phyloP scores from a whole-genome alignment of 805 yeast genomes.

The Pichia membranifaciens region DNA sequence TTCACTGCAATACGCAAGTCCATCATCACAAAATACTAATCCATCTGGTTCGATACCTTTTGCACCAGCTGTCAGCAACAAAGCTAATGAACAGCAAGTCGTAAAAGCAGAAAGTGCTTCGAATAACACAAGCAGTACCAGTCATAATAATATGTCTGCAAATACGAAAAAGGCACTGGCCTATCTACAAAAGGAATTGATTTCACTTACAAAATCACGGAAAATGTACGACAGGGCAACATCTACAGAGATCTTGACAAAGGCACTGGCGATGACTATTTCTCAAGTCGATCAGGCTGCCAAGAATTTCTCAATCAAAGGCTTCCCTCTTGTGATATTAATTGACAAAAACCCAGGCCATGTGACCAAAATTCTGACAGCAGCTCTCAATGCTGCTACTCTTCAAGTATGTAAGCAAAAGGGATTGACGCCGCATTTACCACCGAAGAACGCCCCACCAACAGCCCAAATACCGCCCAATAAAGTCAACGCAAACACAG shows the following conservation, averaged over 20 bases:
- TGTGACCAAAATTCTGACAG: conserved; percentile 69
- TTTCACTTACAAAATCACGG: conserved; percentile 70
- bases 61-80: neutral
- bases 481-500: no score
- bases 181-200: conserved; percentile 80
- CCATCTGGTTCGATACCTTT: neutral
- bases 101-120: neutral
- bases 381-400: conserved; percentile 76
- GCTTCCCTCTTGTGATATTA: conserved; percentile 69
- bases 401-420: conserved; percentile 52
- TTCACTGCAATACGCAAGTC: conserved; percentile 11
- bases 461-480: conserved; percentile 18
- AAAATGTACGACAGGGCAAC: conserved; percentile 73
- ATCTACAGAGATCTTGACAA: conserved; percentile 79
- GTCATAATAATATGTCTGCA: conserved; percentile 5
- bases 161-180: conserved; percentile 68
- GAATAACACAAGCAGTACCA: conserved; percentile 1
- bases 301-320: conserved; percentile 72
- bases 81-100: neutral
- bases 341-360: conserved; percentile 80
- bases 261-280: conserved; percentile 88
- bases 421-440: conserved; percentile 30
- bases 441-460: conserved; percentile 12
- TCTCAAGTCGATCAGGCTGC: conserved; percentile 88
- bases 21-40: neutral